Evolutionary conservation across 306 rosid species (phyloP).

Genomic region (Trifolium subterraneum): DNA sequence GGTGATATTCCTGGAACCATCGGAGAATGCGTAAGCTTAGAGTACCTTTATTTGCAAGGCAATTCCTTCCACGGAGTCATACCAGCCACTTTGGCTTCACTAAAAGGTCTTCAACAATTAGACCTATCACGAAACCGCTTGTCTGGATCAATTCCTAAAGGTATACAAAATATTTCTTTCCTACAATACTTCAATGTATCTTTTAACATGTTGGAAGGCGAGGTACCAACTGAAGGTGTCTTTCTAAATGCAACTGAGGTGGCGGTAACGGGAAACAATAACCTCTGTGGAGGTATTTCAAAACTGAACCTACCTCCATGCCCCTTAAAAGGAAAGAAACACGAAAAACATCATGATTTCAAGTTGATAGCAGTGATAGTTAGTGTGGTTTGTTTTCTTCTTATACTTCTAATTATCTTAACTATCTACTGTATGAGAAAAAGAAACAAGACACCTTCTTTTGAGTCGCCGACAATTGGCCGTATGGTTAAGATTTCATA

Average conservation of each 20-base stretch:
- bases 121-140: conserved; percentile 50
- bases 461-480: neutral
- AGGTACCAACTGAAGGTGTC: conserved; percentile 47
- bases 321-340: conserved; percentile 12
- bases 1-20: conserved; percentile 50
- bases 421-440: conserved; percentile 10
- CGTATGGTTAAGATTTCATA: conserved; percentile 33
- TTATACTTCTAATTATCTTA: neutral
- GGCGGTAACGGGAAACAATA: conserved; percentile 28
- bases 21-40: conserved; percentile 43
- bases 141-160: conserved; percentile 48
- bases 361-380: conserved; percentile 20
- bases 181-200: conserved; percentile 46
- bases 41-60: conserved; percentile 37
- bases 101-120: conserved; percentile 37
- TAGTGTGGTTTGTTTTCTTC: conserved; percentile 32
- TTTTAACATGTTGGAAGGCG: conserved; percentile 52
- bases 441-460: neutral
- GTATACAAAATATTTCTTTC: conserved; percentile 26
- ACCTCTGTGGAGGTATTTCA: conserved; percentile 47
- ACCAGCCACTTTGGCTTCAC: conserved; percentile 43
- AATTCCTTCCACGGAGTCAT: conserved; percentile 47
- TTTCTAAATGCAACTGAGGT: conserved; percentile 41
- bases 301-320: conserved; percentile 40
- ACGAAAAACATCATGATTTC: conserved; percentile 13